Base-by-base conservation (phyloP, 352 stramenopile genomes). In the Globisporangium echinulatum region DNA sequence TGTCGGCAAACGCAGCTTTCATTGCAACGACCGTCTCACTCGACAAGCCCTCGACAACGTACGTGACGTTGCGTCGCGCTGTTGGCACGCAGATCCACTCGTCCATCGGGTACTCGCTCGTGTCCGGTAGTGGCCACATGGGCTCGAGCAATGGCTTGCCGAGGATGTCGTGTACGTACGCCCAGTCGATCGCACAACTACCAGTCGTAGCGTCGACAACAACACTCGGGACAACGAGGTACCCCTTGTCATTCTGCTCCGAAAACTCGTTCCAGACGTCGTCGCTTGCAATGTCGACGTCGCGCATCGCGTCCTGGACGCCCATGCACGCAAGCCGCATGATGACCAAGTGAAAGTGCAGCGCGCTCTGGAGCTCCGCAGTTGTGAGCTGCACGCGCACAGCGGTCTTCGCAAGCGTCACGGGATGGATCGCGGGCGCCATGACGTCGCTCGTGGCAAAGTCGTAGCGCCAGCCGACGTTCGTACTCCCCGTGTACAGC, bases 201-300 rank as follows among this genome's bases (percentile, higher is more conserved):
- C 56, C 47, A 9, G 51, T 57, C 2, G 58, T 25, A n/a, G 13
- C 33, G 11, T 58, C 42, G 36, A 64, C 11, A 4, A 67, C 15
- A 5, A 59, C 14, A n/a, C 74, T 82, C 14, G 85, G 80, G 1
- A 91, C 81, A 38, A 95, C 82, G 39, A 95, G 49, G 56, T 95
- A 95, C 3, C 85, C 85, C 52, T 95, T 95, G 70, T 95, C 85
- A 54, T 95, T 95, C 60, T 90, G 77, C 59, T 90, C 74, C 0
- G 85, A 92, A 11, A 95, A 95, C 52, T 93, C 83, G 46, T 88
- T 77, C 76, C 80, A 90, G 3, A 91, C 69, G 10, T 82, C 68
- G 39, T 85, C 74, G 33, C 66, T 72, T 2, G 64, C 60, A 61
- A 90, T 75, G 13, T 87, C 70, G 8, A 93, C 69, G 46, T 93